A percentile compares a stretch with the other conserved stretches of the same genome.
phyloP scores from a whole-genome alignment of 2,329 filamentous ascomycete genomes.

The Microcera coccophila region DNA sequence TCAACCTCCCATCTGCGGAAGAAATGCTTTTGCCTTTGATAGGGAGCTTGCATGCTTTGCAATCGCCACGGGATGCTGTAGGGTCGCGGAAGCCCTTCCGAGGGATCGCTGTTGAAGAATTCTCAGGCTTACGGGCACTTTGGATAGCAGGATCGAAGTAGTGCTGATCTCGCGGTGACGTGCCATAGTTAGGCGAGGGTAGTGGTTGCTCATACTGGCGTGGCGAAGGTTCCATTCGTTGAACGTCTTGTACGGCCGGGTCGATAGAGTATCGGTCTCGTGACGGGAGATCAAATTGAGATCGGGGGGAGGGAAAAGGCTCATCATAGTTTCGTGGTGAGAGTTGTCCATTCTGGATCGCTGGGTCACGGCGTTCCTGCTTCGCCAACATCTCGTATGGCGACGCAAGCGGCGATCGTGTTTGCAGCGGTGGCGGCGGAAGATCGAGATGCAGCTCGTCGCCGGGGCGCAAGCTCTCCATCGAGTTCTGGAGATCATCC shows the following conservation, averaged over 20 bases:
- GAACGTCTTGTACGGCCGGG: slow-evolving; percentile 23
- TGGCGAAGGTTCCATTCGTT: slow-evolving; percentile 10
- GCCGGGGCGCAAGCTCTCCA: slow-evolving; percentile 32
- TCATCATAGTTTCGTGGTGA: no score
- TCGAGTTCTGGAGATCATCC: slow-evolving; percentile 52
- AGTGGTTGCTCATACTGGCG: slow-evolving; percentile 11
- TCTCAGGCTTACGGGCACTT: slow-evolving; percentile 4
- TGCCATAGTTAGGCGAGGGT: not conserved
- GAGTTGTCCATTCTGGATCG: slow-evolving; percentile 20
- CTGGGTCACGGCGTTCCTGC: slow-evolving; percentile 20
- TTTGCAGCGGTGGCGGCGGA: slow-evolving; percentile 22
- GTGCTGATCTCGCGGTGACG: slow-evolving; percentile 7
- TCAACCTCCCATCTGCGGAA: slow-evolving; percentile 85
- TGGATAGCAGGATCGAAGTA: slow-evolving; percentile 12
- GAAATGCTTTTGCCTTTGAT: slow-evolving; percentile 93
- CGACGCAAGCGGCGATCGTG: slow-evolving; percentile 24
- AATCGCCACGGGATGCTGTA: slow-evolving; percentile 63
- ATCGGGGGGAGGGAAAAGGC: no score
- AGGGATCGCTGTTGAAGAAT: slow-evolving; percentile 11
- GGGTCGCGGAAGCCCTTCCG: slow-evolving; percentile 39
- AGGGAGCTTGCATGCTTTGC: slow-evolving; percentile 72
- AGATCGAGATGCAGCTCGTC: slow-evolving; percentile 33
- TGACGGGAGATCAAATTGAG: no score
- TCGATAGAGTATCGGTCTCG: no score
- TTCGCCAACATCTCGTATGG: slow-evolving; percentile 26